Evolutionary conservation across 192 early-diverging fungal genomes (phyloP).

Genomic region (Coemansia umbellata): DNA sequence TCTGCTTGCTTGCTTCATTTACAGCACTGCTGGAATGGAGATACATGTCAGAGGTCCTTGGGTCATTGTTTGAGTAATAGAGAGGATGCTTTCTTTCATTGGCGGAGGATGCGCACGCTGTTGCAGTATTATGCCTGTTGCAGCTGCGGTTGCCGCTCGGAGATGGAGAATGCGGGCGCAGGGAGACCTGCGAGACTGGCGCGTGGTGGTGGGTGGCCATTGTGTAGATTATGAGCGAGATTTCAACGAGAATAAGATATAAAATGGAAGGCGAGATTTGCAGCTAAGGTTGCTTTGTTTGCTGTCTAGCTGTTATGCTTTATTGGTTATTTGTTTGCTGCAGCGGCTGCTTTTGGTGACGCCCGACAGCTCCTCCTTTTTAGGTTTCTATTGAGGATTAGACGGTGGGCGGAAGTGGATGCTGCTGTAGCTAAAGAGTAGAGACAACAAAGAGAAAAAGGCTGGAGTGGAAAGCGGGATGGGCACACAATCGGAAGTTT

Average conservation of each 20-base stretch:
- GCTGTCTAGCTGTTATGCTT: neutral
- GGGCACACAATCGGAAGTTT: neutral
- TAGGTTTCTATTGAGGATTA: neutral
- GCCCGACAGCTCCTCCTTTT: too few species aligned
- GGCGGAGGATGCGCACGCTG: neutral
- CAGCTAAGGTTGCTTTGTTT: neutral
- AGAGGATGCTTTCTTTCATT: conserved; percentile 4
- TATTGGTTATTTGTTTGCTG: neutral
- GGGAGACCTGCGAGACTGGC: conserved; percentile 15
- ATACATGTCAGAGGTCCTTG: conserved; percentile 13
- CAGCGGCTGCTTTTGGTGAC: neutral
- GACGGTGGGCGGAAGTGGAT: too few species aligned
- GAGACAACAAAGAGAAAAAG: neutral
- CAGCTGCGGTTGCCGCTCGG: neutral
- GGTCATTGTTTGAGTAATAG: conserved; percentile 6
- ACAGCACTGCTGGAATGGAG: conserved; percentile 15
- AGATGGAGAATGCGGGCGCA: conserved; percentile 12
- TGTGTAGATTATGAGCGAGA: conserved; percentile 8
- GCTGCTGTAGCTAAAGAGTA: too few species aligned
- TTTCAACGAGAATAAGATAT: neutral
- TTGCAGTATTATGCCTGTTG: conserved; percentile 2
- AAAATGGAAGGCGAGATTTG: neutral
- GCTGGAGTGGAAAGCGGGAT: neutral
- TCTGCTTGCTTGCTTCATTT: conserved; percentile 15
- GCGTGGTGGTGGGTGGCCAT: conserved; percentile 21